Evolutionary conservation across 2,329 filamentous ascomycete genomes (phyloP), one percentile per base, ranked within the genome.

Genomic region (Rutstroemia sp.): DNA sequence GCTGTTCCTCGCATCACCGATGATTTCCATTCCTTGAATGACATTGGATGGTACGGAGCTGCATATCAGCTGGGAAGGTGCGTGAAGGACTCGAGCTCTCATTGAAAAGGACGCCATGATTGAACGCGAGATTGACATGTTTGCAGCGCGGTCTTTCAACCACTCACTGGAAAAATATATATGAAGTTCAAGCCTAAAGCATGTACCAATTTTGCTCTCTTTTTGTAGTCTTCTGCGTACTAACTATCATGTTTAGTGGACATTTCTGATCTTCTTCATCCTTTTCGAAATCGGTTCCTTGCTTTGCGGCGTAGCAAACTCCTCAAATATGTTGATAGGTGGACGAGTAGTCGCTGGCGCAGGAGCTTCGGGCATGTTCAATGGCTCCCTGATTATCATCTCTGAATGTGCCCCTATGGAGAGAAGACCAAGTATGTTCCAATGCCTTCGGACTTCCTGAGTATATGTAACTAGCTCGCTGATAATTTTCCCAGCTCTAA

Each of bases 301-400:
- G 3, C n/a, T 53, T 2, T 47, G 51, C 27, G 42, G 25, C 6
- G 23, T 30, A 2, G 30, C 52, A 2, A 7, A 62, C 70, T 25
- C 67, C 74, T 52, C 66, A 52, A 66, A 41, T 9, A 55, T 55
- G 45, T 49, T 55, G 21, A 49, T 55, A 19, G 46, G 23, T 6
- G 52, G 52, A 25, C 27, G 52, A 49, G 52, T 38, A 9, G 37
- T 55, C 16, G 37, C 44, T 7, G 52, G 52, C 1, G 21, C 19
- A 14, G 52, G 52, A 19, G 27, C 27, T 8, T 41, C 52, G 37
- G 52, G 52, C 2, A 41, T 55, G 21, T 23, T 49, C 16, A 55
- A 55, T 37, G 46, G 52, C 6, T 45, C 45, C 5, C 14, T 55
- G 21, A 49, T 25, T 19, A 49, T 55, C 30, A 23, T 55, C 16